Evolutionary conservation across 768 basidiomycete species (phyloP), one percentile per base, ranked within the genome.

Genomic region (Cyclocybe cylindracea): DNA sequence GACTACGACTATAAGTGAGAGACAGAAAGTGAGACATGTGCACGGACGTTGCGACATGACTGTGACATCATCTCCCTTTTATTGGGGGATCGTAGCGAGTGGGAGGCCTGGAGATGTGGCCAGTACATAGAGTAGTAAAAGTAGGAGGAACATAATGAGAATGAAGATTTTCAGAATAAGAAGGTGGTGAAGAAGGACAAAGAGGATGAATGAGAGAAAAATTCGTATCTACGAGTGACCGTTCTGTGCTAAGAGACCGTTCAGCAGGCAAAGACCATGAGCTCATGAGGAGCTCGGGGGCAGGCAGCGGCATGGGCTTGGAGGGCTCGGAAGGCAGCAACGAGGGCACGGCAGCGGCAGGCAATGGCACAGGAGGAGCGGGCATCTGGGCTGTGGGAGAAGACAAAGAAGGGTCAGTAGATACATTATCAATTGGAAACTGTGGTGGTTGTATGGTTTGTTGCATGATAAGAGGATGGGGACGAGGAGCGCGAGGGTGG

Each of bases 401-500:
- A 19, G 35, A 31, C 5, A 45, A 31, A 45, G 24, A 2, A 45
- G 31, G 31, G 44, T 45, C 29, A 45, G 24, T 45, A 45, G 5
- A n/a, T 45, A 45, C 10, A 45, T 32, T 13, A n/a, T n/a, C n/a
- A n/a, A n/a, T n/a, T n/a, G n/a, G 11, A 33, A 19, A 10, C 35
- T 33, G 24, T 10, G 24, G 24, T 31, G n/a, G 44, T 45, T 45
- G 31, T 32, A 45, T 37, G 19, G 34, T 18, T 38, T 34, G 48
- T 43, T 50, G 11, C 36, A 65, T 29, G 10, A 52, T 45, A 50
- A 65, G 18, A 36, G 46, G 44, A 45, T 62, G 69, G 24, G 70
- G 70, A 54, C 57, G 65, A 35, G 67, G 68, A 29, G 60, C 53
- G 11, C 56, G 61, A 19, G 68, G 64, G 46, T 73, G 60, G 32